These are phyloP conservation scores for Tarenaya hassleriana DNA, from an alignment of 345 rosid genomes.

Conservation along the genomic window DNA sequence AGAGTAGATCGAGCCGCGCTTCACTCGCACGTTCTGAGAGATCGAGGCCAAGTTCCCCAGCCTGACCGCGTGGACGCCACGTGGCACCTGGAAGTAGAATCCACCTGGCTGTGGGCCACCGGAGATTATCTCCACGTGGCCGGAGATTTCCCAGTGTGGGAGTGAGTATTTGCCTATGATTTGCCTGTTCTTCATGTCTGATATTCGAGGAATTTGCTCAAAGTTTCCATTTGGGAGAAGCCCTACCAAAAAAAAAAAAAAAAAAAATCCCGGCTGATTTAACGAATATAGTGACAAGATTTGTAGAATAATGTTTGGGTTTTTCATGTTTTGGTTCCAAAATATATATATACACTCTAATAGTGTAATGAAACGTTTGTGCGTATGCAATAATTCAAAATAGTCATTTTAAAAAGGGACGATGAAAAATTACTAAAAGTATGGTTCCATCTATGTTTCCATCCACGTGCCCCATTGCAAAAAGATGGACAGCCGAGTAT, in stretches of 20 bases:
- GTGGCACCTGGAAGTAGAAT: slow-evolving; percentile 55
- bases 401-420: slow-evolving; percentile 1
- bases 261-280: too few species aligned
- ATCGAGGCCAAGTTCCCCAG: slow-evolving; percentile 77
- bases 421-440: slow-evolving; percentile 30
- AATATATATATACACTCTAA: too few species aligned
- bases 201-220: slow-evolving; percentile 47
- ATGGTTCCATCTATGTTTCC: slow-evolving; percentile 19
- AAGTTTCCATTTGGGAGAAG: slow-evolving; percentile 68
- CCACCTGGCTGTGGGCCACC: slow-evolving; percentile 91
- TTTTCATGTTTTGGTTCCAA: too few species aligned
- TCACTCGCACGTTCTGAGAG: slow-evolving; percentile 47
- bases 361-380: too few species aligned
- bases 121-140: slow-evolving; percentile 61
- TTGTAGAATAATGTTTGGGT: too few species aligned
- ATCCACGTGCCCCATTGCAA: slow-evolving; percentile 40
- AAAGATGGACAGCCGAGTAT: slow-evolving; percentile 37
- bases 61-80: slow-evolving; percentile 71
- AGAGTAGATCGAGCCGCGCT: slow-evolving; percentile 43
- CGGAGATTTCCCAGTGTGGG: slow-evolving; percentile 68
- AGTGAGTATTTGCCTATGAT: slow-evolving; percentile 72
- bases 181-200: slow-evolving; percentile 57
- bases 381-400: too few species aligned
- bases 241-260: too few species aligned
- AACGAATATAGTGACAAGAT: too few species aligned